These are phyloP conservation scores for Phaeosphaeriaceae sp. DNA, from an alignment of 2,329 filamentous ascomycete species.

Conservation along the genomic window DNA sequence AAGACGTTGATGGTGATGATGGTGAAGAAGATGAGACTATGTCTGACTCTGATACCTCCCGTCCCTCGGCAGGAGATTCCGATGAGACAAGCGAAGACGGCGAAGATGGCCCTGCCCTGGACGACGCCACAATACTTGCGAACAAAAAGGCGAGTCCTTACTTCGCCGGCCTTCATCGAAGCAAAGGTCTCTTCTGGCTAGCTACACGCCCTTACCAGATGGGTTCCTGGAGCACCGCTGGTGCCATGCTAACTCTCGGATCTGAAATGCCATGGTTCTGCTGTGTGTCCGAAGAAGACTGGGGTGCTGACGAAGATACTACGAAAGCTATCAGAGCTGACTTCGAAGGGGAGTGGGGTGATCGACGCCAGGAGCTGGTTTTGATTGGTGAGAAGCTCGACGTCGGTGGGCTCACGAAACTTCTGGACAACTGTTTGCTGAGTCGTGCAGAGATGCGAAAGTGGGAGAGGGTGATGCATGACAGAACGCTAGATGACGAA, in stretches of 20 bases:
- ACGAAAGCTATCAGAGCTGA: slow-evolving; percentile 57
- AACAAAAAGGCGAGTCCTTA: slow-evolving; percentile 63
- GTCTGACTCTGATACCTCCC: slow-evolving; percentile 25
- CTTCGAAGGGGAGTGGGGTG: slow-evolving; percentile 66
- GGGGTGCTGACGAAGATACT: slow-evolving; percentile 59
- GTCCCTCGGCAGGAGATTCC: slow-evolving; percentile 20
- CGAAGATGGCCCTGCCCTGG: slow-evolving; percentile 38
- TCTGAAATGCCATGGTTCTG: slow-evolving; percentile 67
- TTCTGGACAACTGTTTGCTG: slow-evolving; percentile 68
- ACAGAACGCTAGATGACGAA: slow-evolving; percentile 32
- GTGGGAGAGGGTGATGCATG: slow-evolving; percentile 51
- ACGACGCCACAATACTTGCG: slow-evolving; percentile 55
- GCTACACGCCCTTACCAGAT: slow-evolving; percentile 63
- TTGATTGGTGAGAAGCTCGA: slow-evolving; percentile 75
- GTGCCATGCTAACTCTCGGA: slow-evolving; percentile 67
- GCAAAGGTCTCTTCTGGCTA: slow-evolving; percentile 68
- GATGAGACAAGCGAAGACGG: slow-evolving; percentile 38
- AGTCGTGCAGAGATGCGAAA: slow-evolving; percentile 62
- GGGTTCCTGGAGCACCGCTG: slow-evolving; percentile 70
- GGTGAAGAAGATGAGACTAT: slow-evolving; percentile 20
- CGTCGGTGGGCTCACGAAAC: slow-evolving; percentile 55
- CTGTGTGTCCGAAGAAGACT: slow-evolving; percentile 61
- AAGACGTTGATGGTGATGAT: slow-evolving; percentile 44
- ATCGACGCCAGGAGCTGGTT: slow-evolving; percentile 74
- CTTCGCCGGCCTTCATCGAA: slow-evolving; percentile 65